Base-by-base conservation (phyloP, 495 filamentous ascomycete species). In the Xylaria castorea region DNA sequence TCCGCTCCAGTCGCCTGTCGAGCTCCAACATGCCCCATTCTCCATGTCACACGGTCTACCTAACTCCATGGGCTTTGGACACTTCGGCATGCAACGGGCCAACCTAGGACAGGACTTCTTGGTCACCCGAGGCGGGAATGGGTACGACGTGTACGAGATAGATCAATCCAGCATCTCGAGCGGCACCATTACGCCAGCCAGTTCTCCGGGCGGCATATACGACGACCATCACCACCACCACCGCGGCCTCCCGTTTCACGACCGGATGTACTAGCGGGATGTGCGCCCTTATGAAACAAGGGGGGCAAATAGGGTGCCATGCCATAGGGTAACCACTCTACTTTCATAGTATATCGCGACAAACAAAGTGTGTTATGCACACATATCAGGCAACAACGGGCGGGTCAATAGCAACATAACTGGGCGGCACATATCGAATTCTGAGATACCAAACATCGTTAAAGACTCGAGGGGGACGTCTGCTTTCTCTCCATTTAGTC, bases 91-190 rank as follows among this genome's bases (percentile, higher is more conserved):
- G 63, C 51, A 71, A 9, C 74, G 74, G 44, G 48, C 65, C 53
- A 55, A 51, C 50, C 46, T 67, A 16, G 71, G 76, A 9, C 71
- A 72, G 16, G 67, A 73, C n/a, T 63, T 76, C 12, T 27, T 72
- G 34, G 62, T 68, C n/a, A 12, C 71, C 25, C 80, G 75, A 18
- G 76, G 79, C 4, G 67, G 73, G 0, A 79, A 81, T 30, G 69
- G 76, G 18, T 87, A 86, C 69, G 84, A 82, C 27, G 80, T 84
- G 73, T 86, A 83, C 66, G 84, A 87, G 22, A 72, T 72, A 4
- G 83, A 86, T n/a, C 82, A 84, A 44, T 78, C 78, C 27, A 85
- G 80, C 55, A 79, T 84, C 38, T 79, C 81, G 44, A 82, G 80
- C 68, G 80, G 66, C 53, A 71, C 68, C 22, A 68, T 66, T 38